Percentiles rank a stretch among this genome's conserved stretches.
phyloP scores from a whole-genome alignment of 192 early-diverging fungal genomes.

The Diversispora epigaea region DNA sequence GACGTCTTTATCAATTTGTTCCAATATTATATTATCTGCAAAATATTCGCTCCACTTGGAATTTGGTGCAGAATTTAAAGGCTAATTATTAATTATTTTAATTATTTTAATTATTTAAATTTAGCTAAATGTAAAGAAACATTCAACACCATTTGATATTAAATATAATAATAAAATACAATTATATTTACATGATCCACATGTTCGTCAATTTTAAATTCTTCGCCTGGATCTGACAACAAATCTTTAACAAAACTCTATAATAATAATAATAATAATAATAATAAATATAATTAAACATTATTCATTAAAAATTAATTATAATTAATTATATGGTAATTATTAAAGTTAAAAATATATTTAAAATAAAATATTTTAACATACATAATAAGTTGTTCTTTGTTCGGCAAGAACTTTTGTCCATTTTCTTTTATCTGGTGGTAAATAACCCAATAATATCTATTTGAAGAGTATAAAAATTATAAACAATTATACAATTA shows the following conservation, averaged over 20 bases:
- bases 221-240: slow-evolving; percentile 56
- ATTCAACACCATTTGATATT: no score
- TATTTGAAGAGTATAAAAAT: slow-evolving; percentile 3
- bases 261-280: not conserved
- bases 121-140: no score
- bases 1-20: slow-evolving; percentile 79
- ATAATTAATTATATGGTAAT: not conserved
- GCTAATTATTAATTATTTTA: no score
- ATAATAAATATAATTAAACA: no score
- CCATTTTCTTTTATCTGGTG: slow-evolving; percentile 66
- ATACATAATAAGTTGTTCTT: slow-evolving; percentile 63
- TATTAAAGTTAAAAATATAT: not conserved
- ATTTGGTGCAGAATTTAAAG: slow-evolving; percentile 44
- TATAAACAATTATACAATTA: not conserved
- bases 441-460: slow-evolving; percentile 64
- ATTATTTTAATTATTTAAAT: no score
- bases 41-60: slow-evolving; percentile 67
- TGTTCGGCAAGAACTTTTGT: slow-evolving; percentile 43
- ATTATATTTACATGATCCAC: not conserved
- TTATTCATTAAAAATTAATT: not conserved
- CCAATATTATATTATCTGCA: slow-evolving; percentile 56
- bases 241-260: slow-evolving; percentile 65
- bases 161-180: no score
- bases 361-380: slow-evolving; percentile 14
- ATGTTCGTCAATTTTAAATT: slow-evolving; percentile 23